A percentile compares a stretch with the other conserved stretches of the same genome.
Evolutionary conservation across 495 filamentous ascomycete genomes (phyloP).

Genomic region (Lentithecium fluviatile): DNA sequence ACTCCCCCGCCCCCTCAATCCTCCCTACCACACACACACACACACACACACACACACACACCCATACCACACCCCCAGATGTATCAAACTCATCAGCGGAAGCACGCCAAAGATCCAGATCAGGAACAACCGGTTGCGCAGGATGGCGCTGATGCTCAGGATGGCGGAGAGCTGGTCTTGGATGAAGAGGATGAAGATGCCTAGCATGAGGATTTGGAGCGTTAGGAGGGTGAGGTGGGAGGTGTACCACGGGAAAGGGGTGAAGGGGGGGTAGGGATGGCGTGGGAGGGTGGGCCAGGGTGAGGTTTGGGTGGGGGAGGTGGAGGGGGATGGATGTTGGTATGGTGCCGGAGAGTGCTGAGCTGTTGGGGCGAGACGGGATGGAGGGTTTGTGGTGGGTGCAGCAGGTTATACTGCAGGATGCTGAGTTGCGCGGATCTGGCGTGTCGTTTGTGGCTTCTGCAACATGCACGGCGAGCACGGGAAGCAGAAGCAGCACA

Average conservation of each 20-base stretch:
- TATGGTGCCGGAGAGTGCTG: not conserved
- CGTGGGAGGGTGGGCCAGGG: constrained; percentile 1
- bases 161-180: constrained; percentile 9
- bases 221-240: constrained; percentile 15
- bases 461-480: constrained; percentile 15
- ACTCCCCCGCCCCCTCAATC: not conserved
- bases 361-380: not conserved
- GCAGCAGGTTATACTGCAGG: constrained; percentile 11
- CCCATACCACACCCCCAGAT: constrained; percentile 16
- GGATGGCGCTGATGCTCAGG: constrained; percentile 17
- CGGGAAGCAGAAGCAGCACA: constrained; percentile 17
- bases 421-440: constrained; percentile 4
- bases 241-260: constrained; percentile 11
- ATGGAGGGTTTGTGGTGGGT: constrained; percentile 9
- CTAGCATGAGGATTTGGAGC: constrained; percentile 16
- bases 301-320: not conserved
- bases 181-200: constrained; percentile 14
- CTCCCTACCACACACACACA: not conserved
- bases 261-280: constrained; percentile 11
- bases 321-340: not conserved
- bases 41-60: not conserved
- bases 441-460: not conserved
- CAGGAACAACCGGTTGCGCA: constrained; percentile 24
- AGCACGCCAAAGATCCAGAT: constrained; percentile 16
- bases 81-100: constrained; percentile 9